These are phyloP conservation scores for Apiotrichum mycotoxinovorans DNA, from an alignment of 1,284 basidiomycete genomes.

Conservation along the genomic window DNA sequence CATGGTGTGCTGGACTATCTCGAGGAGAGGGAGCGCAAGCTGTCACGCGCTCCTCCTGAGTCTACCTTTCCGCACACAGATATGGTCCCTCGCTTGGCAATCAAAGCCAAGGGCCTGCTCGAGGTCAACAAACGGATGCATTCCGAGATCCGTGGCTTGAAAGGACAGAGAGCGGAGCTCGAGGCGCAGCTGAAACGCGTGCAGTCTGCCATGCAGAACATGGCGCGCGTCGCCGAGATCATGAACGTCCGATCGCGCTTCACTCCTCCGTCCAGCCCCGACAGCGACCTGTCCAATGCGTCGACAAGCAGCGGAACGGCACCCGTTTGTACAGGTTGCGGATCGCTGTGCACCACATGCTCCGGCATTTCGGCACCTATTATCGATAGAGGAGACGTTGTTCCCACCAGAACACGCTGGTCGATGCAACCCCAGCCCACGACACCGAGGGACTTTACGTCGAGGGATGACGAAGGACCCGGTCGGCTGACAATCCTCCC, in stretches of 20 bases:
- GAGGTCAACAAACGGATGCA: slow-evolving; percentile 1
- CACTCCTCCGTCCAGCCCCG: not conserved
- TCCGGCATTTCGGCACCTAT: not conserved
- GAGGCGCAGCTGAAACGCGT: not conserved
- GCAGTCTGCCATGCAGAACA: not conserved
- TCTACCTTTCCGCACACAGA: not conserved
- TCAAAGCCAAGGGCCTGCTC: not conserved
- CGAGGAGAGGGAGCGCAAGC: not conserved
- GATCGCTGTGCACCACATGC: not conserved
- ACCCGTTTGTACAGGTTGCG: not conserved
- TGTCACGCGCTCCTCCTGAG: not conserved
- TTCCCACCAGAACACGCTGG: not conserved
- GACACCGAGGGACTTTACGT: not conserved
- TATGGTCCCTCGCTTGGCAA: not conserved
- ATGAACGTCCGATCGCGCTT: not conserved
- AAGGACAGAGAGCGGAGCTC: not conserved
- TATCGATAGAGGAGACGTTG: not conserved
- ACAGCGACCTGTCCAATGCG: not conserved
- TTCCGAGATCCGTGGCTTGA: not conserved
- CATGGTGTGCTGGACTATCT: not conserved
- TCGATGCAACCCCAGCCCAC: not conserved
- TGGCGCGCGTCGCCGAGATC: not conserved
- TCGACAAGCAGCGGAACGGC: not conserved
- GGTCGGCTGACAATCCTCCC: not conserved
- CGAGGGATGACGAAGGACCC: not conserved